Base-by-base conservation (phyloP, 2,329 filamentous ascomycete genomes). In the Fusarium nodosum region DNA sequence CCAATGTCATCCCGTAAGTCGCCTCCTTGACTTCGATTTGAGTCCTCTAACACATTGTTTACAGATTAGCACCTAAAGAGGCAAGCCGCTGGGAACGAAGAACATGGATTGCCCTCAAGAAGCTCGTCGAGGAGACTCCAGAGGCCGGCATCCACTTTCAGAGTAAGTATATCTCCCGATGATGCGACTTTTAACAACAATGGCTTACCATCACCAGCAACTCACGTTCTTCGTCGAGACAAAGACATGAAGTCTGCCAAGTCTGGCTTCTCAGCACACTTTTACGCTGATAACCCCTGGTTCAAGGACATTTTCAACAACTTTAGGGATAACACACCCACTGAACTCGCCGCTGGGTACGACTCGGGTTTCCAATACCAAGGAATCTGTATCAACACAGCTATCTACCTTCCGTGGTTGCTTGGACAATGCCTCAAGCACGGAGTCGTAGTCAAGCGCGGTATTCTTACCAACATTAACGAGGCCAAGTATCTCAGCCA, bases 371-470 rank as follows among this genome's bases (percentile, higher is more conserved):
- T 88, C 48, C 84, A 86, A 55, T 97, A 96, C 78, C 93, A 88
- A 11, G 95, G 92, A 1, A 90, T 97, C 18, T 97, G 94, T 81
- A 95, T 97, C 78, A 97, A 98, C 81, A 92, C 92, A 0, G 88
- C 92, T 39, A 81, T 97, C 58, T 98, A 97, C 79, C 88, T 97
- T 1, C 89, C 93, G 3, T 97, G 92, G 88, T 89, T 98, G 0
- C 83, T 93, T 0, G 91, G 92, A 1, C 91, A 96, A 80, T 97
- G 93, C 77, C 84, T 92, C 26, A 88, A 88, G 73, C 86, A 89
- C 57, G 92, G 93, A n/a, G 91, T 92, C 7, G 82, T 88, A 1
- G 82, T 95, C 74, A 86, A 87, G 72, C 87, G 93, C 15, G 88
- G 80, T 3, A 78, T 86, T 0, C 80, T 94, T 34, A 80, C 81